Conservation (phyloP, 257 asterid genomes). For the Fraxinus pennsylvanica region DNA sequence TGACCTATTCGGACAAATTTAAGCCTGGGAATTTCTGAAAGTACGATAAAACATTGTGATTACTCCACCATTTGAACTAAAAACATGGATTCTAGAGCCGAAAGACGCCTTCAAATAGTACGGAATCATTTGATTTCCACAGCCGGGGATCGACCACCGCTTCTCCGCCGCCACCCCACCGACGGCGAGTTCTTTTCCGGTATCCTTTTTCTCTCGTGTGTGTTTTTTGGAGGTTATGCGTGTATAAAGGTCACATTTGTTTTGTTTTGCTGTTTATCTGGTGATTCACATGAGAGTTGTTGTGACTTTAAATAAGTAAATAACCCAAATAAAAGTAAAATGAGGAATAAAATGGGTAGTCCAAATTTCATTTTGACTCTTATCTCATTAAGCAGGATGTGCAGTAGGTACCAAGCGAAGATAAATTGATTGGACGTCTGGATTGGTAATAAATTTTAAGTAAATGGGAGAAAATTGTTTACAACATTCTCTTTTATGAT, state of each 20-base stretch:
- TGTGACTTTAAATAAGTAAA: constrained; percentile 1
- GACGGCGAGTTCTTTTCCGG: constrained; percentile 47
- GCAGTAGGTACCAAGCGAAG: background rate
- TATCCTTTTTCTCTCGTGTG: background rate
- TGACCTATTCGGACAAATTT: background rate
- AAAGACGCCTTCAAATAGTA: constrained; percentile 45
- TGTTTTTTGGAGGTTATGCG: background rate
- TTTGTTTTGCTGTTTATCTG: background rate
- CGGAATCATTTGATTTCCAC: constrained; percentile 41
- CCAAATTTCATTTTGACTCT: background rate
- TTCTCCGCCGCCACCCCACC: constrained; percentile 34
- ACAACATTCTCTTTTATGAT: background rate
- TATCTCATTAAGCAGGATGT: background rate
- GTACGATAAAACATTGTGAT: background rate
- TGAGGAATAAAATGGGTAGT: background rate
- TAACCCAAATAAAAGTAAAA: background rate
- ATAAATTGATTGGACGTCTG: background rate
- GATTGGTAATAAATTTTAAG: background rate
- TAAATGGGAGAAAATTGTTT: background rate
- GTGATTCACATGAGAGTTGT: constrained; percentile 8
- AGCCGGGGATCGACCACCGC: constrained; percentile 28
- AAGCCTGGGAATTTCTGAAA: background rate
- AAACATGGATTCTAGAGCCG: constrained; percentile 36
- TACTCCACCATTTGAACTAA: background rate
- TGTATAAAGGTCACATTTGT: background rate